Evolutionary conservation across 179 eudicot species (phyloP), one percentile per base, ranked within the genome.

Genomic region (Beta macrorhiza): DNA sequence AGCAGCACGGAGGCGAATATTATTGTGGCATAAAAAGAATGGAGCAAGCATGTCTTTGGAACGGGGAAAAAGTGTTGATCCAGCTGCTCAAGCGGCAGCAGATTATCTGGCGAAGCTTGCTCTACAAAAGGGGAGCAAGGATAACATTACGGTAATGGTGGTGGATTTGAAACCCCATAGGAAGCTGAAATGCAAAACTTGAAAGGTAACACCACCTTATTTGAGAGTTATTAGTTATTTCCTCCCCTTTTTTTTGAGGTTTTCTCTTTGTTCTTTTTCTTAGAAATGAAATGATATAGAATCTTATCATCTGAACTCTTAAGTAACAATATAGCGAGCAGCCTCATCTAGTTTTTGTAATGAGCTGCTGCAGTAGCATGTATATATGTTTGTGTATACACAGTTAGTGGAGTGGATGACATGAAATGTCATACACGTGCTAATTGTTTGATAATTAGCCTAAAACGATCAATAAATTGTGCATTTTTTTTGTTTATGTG

Each of bases 21-120:
- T 91, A 55, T 67, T 90, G 2, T 92, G 97, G 97, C 95, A 92
- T 77, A 92, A 92, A 64, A 91, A 82, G 84, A 85, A 91, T 4
- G 90, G 91, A 1, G 77, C 84, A 5, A 80, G 45, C 25, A 42
- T 69, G 3, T 16, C 87, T 2, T 37, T 32, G 9, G 91, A 87
- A 29, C 72, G 91, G 77, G 93, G 91, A 42, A 75, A 88, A 51
- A 84, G 83, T 32, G 80, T 80, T 29, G 91, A 90, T 76, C 90
- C 88, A 5, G 94, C 97, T 0, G 85, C 94, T 20, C 92, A 92
- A 84, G 91, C 90, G 5, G 97, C 97, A 51, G 90, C 94, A 1
- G 93, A 91, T 0, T 90, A 84, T 81, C 92, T 92, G 75, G 88
- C 91, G 5, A 86, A 64, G 80, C 88, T 90, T 56, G 97, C 97